phyloP scores from a whole-genome alignment of 768 basidiomycete genomes.

The Porphyrellus cyaneotinctus region DNA sequence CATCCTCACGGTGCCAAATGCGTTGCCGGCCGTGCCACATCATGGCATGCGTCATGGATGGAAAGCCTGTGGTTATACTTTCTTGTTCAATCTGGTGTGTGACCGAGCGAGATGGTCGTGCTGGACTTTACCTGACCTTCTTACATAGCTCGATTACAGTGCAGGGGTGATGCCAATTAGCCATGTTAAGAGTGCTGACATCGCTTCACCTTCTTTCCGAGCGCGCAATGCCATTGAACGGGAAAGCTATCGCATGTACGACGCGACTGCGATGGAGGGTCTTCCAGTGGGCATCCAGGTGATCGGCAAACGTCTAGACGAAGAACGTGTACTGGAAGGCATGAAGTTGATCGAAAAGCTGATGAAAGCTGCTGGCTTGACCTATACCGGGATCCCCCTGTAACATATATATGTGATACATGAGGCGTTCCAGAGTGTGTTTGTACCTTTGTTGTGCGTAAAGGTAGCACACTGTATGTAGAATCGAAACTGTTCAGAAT shows the following conservation, averaged over 20 bases:
- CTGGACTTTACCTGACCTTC: too few species aligned
- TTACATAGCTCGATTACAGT: slow-evolving; percentile 39
- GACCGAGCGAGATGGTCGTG: not conserved
- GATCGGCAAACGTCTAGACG: slow-evolving; percentile 40
- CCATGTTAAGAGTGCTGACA: slow-evolving; percentile 36
- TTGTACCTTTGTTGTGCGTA: too few species aligned
- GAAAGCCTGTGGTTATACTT: slow-evolving; percentile 59
- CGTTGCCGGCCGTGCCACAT: slow-evolving; percentile 57
- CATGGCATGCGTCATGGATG: slow-evolving; percentile 51
- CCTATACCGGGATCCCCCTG: slow-evolving; percentile 26
- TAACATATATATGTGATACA: not conserved
- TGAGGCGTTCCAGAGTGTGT: too few species aligned
- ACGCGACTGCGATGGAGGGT: slow-evolving; percentile 39
- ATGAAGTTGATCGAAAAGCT: slow-evolving; percentile 39
- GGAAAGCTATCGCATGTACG: slow-evolving; percentile 40
- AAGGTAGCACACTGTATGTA: not conserved
- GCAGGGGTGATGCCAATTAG: slow-evolving; percentile 46
- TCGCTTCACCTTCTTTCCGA: slow-evolving; percentile 20
- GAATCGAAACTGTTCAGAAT: not conserved
- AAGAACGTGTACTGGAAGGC: slow-evolving; percentile 46
- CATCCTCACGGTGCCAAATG: slow-evolving; percentile 56
- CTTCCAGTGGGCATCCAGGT: slow-evolving; percentile 45
- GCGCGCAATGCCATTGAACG: slow-evolving; percentile 37
- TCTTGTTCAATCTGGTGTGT: slow-evolving; percentile 63
- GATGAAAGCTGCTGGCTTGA: slow-evolving; percentile 20